Base-by-base conservation (phyloP, 257 asterid genomes). In the Solanum neorickii region DNA sequence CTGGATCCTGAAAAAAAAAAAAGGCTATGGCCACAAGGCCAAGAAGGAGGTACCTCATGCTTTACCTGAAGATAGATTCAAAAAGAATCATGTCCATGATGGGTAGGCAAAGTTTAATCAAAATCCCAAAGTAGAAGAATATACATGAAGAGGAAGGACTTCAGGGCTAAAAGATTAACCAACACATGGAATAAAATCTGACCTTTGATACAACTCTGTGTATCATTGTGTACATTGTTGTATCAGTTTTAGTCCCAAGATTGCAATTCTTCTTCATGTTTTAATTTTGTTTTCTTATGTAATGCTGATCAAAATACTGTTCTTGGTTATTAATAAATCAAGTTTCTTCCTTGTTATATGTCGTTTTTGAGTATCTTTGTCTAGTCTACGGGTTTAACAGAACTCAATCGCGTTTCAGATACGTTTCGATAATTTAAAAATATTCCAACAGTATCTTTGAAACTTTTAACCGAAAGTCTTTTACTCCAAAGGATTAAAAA, bases 41-140 rank as follows among this genome's bases (percentile, higher is more conserved):
- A 33, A 13, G 25, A 83, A 70, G 69, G 77, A 70, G 69, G n/a
- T 75, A 60, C 12, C 49, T 68, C 49, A 59, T 52, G 89, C 83
- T 56, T 86, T 75, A 76, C 89, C 89, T 77, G 87, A 88, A 83
- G 91, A 88, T 59, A 65, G 86, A 74, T 86, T 18, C 16, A 11
- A 49, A 78, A 83, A 14, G 87, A 25, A 84, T 62, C 82, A 62
- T 86, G 88, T 88, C 87, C 69, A 56, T 88, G 90, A 87, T 86
- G 73, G 90, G 88, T 87, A 83, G 27, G 23, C 83, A 23, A 65
- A 20, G 21, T 46, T 41, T 23, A 25, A 49, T 9, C 14, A 5
- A 13, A 46, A 49, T 49, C 41, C 1, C 39, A 68, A 80, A 65
- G 70, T 87, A 60, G 60, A 83, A 62, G 78, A 41, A 74, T 60